phyloP scores from a whole-genome alignment of 164 flowering plant genomes.

The Vitis rotundifolia region DNA sequence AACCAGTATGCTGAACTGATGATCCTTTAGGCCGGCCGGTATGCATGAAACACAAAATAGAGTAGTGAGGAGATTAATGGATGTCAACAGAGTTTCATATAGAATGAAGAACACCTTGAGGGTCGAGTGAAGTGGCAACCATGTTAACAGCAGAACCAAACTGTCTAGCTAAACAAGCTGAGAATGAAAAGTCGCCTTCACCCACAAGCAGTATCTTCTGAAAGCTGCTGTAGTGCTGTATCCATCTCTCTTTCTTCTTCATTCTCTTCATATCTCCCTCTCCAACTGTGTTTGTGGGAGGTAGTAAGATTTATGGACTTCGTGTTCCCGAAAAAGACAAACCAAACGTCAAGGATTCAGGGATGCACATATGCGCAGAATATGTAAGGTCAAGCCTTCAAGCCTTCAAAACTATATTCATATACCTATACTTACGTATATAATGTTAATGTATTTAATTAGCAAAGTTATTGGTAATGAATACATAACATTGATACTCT shows the following conservation, averaged over 20 bases:
- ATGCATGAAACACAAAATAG: constrained; percentile 12
- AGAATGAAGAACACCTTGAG: constrained; percentile 6
- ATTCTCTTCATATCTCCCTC: too few relatives aligned
- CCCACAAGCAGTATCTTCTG: constrained; percentile 19
- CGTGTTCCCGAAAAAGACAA: too few relatives aligned
- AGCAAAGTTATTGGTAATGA: too few relatives aligned
- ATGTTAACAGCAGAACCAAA: constrained; percentile 25
- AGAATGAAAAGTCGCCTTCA: constrained; percentile 27
- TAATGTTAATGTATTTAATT: too few relatives aligned
- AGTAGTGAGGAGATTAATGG: too few relatives aligned
- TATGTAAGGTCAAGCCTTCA: too few relatives aligned
- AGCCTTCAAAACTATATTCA: too few relatives aligned
- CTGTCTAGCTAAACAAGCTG: constrained; percentile 21
- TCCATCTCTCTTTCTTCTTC: constrained; percentile 9
- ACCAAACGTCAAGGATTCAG: too few relatives aligned
- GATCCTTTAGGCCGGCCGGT: constrained; percentile 23
- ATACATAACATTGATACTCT: too few relatives aligned
- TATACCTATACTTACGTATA: too few relatives aligned
- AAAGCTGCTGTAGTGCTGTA: constrained; percentile 6
- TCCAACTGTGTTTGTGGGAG: constrained; percentile 19
- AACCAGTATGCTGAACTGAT: neutral
- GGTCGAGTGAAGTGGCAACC: constrained; percentile 24
- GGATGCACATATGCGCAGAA: too few relatives aligned
- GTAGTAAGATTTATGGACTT: too few relatives aligned
- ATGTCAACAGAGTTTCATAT: constrained; percentile 4